A percentile compares a stretch with the other conserved stretches of the same genome.
Conservation (phyloP, 345 rosid species). For the Zanthoxylum bungeanum region DNA sequence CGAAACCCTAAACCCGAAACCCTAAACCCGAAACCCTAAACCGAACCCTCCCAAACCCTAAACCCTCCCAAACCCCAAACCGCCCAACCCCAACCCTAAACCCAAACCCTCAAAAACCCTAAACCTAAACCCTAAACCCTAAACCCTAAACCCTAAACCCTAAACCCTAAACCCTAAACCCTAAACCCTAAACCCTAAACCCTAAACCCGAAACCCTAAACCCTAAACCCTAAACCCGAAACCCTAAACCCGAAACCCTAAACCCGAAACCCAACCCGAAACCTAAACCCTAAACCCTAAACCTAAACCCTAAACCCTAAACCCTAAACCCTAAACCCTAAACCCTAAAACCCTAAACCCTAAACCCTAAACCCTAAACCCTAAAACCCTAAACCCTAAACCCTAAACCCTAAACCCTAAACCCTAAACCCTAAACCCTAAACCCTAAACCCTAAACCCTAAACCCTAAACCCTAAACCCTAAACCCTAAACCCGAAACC, state of each 20-base stretch:
- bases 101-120: neutral
- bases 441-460: constrained; percentile 17
- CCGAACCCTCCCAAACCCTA: constrained; percentile 13
- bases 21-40: constrained; percentile 6
- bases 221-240: constrained; percentile 1
- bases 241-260: constrained; percentile 25
- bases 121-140: constrained; percentile 10
- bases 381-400: constrained; percentile 21
- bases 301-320: constrained; percentile 20
- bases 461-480: constrained; percentile 15
- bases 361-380: constrained; percentile 20
- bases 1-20: neutral
- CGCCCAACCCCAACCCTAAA: constrained; percentile 13
- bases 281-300: constrained; percentile 18
- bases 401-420: constrained; percentile 15
- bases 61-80: constrained; percentile 1
- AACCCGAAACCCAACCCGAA: constrained; percentile 23
- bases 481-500: constrained; percentile 19
- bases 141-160: constrained; percentile 12
- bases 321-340: constrained; percentile 20
- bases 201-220: constrained; percentile 23
- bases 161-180: constrained; percentile 14
- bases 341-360: constrained; percentile 17
- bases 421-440: constrained; percentile 22
- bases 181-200: constrained; percentile 16